Base-by-base conservation (phyloP, 2,329 filamentous ascomycete species). In the Aspergillus costaricaensis region DNA sequence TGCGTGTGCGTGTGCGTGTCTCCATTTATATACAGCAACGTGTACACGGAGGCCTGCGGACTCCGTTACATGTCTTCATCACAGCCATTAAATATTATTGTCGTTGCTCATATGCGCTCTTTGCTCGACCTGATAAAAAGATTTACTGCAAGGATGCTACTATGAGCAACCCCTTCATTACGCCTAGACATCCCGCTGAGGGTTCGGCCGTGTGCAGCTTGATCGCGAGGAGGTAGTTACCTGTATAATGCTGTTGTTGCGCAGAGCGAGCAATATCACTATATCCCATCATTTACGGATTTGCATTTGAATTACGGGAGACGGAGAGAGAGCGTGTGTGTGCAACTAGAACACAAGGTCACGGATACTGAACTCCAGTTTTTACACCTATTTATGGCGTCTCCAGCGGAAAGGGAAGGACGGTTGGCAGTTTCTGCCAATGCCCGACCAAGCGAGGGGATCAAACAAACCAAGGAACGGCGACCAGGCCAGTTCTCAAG, bases 401-500 rank as follows among this genome's bases (percentile, higher is more conserved):
- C 48, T 30, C 32, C 50, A 50, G 21, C 51, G 17, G 38, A 36
- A 55, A 12, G 47, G 19, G 47, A 23, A 39, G 57, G 60, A 15
- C 39, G 39, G 36, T 50, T 48, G 52, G 54, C 39, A 44, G 30
- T 55, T 54, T 49, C 61, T 53, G 55, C 58, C 39, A 49, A 41
- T 27, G 43, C 57, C 38, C 57, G 36, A 50, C 25, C 38, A 38
- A 51, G 48, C 15, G 36, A 57, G 38, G 58, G 44, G n/a, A 19
- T 48, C 49, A 47, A 19, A 23, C 41, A 59, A 21, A 48, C 48
- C 25, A 55, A 54, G 23, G 36, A 57, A 61, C 50, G 50, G 43
- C 43, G 52, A 36, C 25, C 52, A 30, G 62, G 62, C 32, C 58
- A 65, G 5, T 67, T 70, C 12, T 77, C 78, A 10, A 57, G 66